Evolutionary conservation across 371 early-diverging fungal species (phyloP).

Genomic region (Neoconidiobolus thromboides): DNA sequence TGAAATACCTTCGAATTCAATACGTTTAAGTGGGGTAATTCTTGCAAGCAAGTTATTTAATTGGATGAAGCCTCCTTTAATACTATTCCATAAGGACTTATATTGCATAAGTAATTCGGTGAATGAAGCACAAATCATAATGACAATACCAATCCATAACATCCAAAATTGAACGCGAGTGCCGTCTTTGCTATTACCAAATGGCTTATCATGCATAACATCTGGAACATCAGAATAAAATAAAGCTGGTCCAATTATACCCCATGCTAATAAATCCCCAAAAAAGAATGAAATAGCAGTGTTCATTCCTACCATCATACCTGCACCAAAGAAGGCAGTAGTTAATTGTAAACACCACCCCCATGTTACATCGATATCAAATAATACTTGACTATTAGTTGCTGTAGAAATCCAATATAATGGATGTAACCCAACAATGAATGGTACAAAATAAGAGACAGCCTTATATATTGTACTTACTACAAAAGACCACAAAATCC

Average conservation of each 20-base stretch:
- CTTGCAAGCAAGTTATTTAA: constrained; percentile 10
- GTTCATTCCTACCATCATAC: constrained; percentile 36
- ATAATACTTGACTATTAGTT: constrained; percentile 19
- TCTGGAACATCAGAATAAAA: not conserved
- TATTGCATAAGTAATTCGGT: constrained; percentile 35
- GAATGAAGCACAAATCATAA: constrained; percentile 42
- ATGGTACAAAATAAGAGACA: constrained; percentile 24
- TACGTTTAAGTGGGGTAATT: not conserved
- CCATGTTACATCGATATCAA: constrained; percentile 31
- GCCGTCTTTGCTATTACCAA: not conserved
- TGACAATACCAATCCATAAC: constrained; percentile 50
- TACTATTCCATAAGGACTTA: constrained; percentile 27
- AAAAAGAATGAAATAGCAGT: constrained; percentile 16
- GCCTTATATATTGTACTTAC: constrained; percentile 10
- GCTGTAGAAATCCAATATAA: constrained; percentile 31
- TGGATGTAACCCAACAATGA: constrained; percentile 30
- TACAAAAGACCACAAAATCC: constrained; percentile 6
- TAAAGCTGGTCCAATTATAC: not conserved
- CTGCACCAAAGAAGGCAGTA: constrained; percentile 48
- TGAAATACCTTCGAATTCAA: not conserved
- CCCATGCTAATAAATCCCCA: not conserved
- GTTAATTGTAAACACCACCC: constrained; percentile 30
- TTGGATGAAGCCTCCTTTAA: constrained; percentile 18
- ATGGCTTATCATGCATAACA: not conserved
- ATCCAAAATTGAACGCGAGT: constrained; percentile 25